phyloP scores from a whole-genome alignment of 495 filamentous ascomycete genomes.

The Aspergillus campestris region DNA sequence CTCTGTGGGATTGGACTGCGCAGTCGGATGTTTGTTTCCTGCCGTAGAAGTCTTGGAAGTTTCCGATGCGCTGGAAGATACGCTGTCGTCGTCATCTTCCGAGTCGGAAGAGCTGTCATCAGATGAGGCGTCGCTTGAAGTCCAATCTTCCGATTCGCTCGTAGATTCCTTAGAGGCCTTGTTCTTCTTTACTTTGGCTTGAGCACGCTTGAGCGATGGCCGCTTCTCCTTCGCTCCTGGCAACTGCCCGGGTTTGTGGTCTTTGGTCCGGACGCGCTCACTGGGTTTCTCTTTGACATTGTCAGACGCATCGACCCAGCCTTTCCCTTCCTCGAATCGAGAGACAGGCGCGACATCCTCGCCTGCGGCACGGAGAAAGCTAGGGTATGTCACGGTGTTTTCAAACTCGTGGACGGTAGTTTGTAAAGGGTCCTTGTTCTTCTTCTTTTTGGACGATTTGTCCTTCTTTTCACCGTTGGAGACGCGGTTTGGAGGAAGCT shows the following conservation, averaged over 20 bases:
- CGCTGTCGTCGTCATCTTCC: constrained; percentile 15
- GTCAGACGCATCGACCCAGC: constrained; percentile 79
- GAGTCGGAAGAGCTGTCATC: constrained; percentile 22
- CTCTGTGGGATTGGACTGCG: constrained; percentile 4
- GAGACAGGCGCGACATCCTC: constrained; percentile 26
- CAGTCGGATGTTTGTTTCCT: constrained; percentile 4
- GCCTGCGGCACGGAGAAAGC: constrained; percentile 52
- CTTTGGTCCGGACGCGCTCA: constrained; percentile 24
- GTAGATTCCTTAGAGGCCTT: constrained; percentile 12
- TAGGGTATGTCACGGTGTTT: constrained; percentile 67
- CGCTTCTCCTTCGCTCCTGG: constrained; percentile 30
- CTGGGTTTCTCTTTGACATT: constrained; percentile 56
- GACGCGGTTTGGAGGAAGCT: constrained; percentile 53
- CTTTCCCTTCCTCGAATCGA: constrained; percentile 57
- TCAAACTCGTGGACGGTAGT: constrained; percentile 65
- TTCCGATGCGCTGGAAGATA: constrained; percentile 19
- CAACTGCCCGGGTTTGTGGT: constrained; percentile 29
- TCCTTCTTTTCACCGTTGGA: constrained; percentile 32
- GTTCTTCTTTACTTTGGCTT: neutral
- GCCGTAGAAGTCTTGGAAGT: constrained; percentile 6
- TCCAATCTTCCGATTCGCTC: constrained; percentile 34
- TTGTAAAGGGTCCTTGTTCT: constrained; percentile 12
- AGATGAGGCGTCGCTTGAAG: constrained; percentile 30
- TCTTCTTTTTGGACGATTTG: constrained; percentile 41
- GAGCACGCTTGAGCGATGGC: constrained; percentile 1